Conservation (phyloP, 2,329 filamentous ascomycete genomes). For the Neocatenulostroma microsporum region DNA sequence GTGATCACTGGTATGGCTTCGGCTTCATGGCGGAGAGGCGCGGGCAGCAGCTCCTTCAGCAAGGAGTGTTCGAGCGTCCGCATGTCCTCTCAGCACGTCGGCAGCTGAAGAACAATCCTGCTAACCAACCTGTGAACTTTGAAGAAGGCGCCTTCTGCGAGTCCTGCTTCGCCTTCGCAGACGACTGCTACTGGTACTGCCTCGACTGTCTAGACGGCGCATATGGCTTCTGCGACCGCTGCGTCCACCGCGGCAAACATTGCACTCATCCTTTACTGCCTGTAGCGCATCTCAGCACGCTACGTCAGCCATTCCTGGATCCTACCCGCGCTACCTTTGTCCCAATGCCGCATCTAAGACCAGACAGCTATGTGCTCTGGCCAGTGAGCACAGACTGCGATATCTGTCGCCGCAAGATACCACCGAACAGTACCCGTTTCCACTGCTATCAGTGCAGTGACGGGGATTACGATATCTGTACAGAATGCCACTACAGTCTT, state of each 20-base stretch:
- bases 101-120: conserved; percentile 27
- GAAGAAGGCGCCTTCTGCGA: conserved; percentile 81
- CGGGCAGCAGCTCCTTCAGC: conserved; percentile 32
- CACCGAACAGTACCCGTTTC: conserved; percentile 60
- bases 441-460: conserved; percentile 72
- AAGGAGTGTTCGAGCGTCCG: conserved; percentile 38
- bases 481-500: conserved; percentile 64
- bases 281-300: conserved; percentile 50
- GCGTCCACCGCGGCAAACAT: conserved; percentile 71
- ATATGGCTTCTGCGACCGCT: conserved; percentile 88
- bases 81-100: conserved; percentile 46
- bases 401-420: conserved; percentile 65
- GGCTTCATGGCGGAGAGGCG: conserved; percentile 58
- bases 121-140: conserved; percentile 53
- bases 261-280: conserved; percentile 79
- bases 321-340: conserved; percentile 16
- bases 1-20: conserved; percentile 83
- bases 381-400: conserved; percentile 63
- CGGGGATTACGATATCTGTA: conserved; percentile 85
- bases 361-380: conserved; percentile 36
- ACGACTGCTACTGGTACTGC: conserved; percentile 86
- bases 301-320: conserved; percentile 16
- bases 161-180: conserved; percentile 63
- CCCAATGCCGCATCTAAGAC: conserved; percentile 29
- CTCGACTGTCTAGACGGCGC: conserved; percentile 80